Base-by-base conservation (phyloP, 139 green algal species). In the Parachlorella kessleri region DNA sequence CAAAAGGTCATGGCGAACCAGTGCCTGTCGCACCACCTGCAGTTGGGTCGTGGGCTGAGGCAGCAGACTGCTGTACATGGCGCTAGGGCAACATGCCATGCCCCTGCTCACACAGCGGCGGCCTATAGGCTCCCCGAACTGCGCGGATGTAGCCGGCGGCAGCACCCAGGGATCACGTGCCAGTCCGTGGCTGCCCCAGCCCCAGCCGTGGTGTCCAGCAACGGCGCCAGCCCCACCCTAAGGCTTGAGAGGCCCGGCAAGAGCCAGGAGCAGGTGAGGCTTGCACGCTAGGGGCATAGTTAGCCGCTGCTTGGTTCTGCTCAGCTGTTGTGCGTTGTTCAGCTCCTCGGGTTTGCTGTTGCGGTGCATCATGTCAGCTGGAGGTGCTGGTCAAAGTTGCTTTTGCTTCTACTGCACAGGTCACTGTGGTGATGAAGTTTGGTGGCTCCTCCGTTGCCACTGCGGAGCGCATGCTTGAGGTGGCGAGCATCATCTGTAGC, bases 371-470 rank as follows among this genome's bases (percentile, higher is more conserved):
- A 6, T 28, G 67, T 10, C 37, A 1, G 26, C 9, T 38, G 6
- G 26, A 18, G 30, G 23, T 2, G 5, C 32, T 70, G 33, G 30
- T 10, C 33, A 41, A 70, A 14, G 10, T 35, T n/a, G 14, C 26
- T 35, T 23, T 23, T 37, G 36, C 33, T 28, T 65, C 21, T 42
- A 3, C 70, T 66, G n/a, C 68, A 53, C 75, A 81, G 75, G 48
- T 81, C 36, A 70, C 75, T n/a, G 48, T 81, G 1, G 66, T 98
- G 0, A 96, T 97, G 88, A 99, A 99, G 87, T 99, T 99, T 88
- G 97, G 97, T 1, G 97, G 97, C 6, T 98, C 94, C 0, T 97
- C 93, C 10, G 93, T 99, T 21, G 93, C 94, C 6, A 89, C 91
- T 72, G 94, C 96, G 1, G 93, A 96, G 72, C 89, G 96, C 75